These are phyloP conservation scores for Biscutella auriculata DNA, from an alignment of 441 rosid species.

Conservation along the genomic window DNA sequence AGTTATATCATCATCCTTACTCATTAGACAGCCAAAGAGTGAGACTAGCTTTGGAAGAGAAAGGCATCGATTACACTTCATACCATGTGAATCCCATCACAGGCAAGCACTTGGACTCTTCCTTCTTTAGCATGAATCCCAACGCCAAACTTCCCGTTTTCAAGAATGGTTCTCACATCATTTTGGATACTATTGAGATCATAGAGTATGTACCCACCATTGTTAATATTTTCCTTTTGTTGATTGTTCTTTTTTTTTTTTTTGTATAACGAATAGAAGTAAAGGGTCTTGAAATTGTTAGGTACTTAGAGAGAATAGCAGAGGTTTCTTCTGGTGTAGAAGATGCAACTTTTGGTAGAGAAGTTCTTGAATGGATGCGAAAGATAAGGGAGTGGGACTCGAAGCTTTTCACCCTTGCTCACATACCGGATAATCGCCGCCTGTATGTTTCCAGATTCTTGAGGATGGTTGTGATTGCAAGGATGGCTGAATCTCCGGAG, in stretches of 20 bases:
- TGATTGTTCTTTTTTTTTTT: not conserved
- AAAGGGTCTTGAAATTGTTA: conserved; percentile 14
- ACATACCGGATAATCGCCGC: conserved; percentile 49
- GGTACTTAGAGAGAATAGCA: conserved; percentile 76
- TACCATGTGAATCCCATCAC: conserved; percentile 71
- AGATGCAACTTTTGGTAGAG: conserved; percentile 37
- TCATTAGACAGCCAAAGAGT: conserved; percentile 83
- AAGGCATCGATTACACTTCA: conserved; percentile 81
- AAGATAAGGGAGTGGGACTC: conserved; percentile 74
- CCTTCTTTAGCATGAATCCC: conserved; percentile 63
- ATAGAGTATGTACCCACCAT: conserved; percentile 47
- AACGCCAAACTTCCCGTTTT: conserved; percentile 69
- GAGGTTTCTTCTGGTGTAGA: conserved; percentile 46
- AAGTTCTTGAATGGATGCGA: conserved; percentile 66
- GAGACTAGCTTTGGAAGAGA: conserved; percentile 80
- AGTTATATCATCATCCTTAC: conserved; percentile 79
- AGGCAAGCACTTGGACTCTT: conserved; percentile 67
- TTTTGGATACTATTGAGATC: conserved; percentile 65
- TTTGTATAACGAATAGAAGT: not conserved
- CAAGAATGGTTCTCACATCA: conserved; percentile 62
- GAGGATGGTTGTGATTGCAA: conserved; percentile 68
- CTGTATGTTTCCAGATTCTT: conserved; percentile 56
- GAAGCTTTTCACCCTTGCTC: conserved; percentile 59
- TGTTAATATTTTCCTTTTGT: not conserved
- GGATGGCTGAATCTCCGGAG: conserved; percentile 87